Percentiles rank a stretch among this genome's conserved stretches.
These are phyloP conservation scores for Kwoniella bestiolae DNA, from an alignment of 768 basidiomycete species.

Conservation along the genomic window DNA sequence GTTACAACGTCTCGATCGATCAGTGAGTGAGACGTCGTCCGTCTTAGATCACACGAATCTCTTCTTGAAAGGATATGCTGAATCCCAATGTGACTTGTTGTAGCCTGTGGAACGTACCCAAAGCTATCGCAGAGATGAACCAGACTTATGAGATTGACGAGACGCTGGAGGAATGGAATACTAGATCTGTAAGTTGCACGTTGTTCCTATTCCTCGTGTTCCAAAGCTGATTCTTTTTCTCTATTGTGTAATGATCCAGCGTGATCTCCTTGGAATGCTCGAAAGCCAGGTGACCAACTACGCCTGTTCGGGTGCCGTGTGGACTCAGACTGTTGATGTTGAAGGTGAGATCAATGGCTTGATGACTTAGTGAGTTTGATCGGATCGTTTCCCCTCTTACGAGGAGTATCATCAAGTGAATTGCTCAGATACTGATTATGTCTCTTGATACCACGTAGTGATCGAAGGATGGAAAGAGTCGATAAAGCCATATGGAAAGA, in stretches of 20 bases:
- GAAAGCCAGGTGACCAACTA: conserved; percentile 13
- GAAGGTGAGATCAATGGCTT: conserved; percentile 39
- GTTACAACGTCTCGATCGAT: conserved; percentile 32
- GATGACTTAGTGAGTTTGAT: conserved; percentile 31
- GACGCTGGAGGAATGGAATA: conserved; percentile 27
- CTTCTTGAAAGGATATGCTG: background rate
- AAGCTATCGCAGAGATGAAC: conserved; percentile 29
- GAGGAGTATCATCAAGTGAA: background rate
- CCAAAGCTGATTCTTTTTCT: background rate
- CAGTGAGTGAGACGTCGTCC: conserved; percentile 24
- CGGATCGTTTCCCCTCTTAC: too few relatives aligned
- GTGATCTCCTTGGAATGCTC: conserved; percentile 9
- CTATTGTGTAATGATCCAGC: conserved; percentile 3
- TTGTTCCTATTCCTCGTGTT: background rate
- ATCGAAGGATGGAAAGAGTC: conserved; percentile 19
- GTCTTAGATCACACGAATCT: background rate
- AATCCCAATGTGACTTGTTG: background rate
- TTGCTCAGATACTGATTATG: background rate
- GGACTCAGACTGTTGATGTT: conserved; percentile 38
- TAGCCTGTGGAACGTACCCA: conserved; percentile 35
- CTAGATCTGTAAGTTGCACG: conserved; percentile 16
- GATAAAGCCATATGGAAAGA: conserved; percentile 21
- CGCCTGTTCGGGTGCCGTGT: conserved; percentile 34
- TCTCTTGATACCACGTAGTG: conserved; percentile 3
- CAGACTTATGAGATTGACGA: conserved; percentile 35